phyloP scores from a whole-genome alignment of 371 early-diverging fungal species.

The Racocetra persica region DNA sequence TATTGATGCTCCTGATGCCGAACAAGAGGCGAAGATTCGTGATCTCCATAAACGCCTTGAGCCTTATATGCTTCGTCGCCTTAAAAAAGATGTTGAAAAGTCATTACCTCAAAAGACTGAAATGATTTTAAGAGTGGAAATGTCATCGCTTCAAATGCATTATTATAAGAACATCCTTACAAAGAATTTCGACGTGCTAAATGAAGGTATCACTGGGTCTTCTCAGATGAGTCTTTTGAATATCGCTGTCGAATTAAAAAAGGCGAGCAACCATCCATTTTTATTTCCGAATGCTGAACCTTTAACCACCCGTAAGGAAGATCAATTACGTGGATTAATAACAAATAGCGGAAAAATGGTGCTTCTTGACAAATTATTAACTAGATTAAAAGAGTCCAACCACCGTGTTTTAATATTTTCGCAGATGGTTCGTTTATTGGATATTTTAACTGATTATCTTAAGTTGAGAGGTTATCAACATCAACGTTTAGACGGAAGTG shows the following conservation, averaged over 20 bases:
- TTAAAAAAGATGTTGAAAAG: slow-evolving; percentile 98
- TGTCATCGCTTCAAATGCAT: slow-evolving; percentile 88
- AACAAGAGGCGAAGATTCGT: slow-evolving; percentile 84
- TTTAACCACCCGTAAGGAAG: slow-evolving; percentile 66
- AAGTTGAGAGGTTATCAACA: slow-evolving; percentile 83
- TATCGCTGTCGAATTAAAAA: slow-evolving; percentile 97
- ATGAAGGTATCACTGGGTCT: slow-evolving; percentile 79
- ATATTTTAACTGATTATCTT: slow-evolving; percentile 94
- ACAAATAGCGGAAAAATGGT: slow-evolving; percentile 95
- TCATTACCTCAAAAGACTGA: slow-evolving; percentile 95
- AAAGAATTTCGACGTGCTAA: slow-evolving; percentile 91
- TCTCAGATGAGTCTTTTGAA: slow-evolving; percentile 91
- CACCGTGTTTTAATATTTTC: slow-evolving; percentile 96
- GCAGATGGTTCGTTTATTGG: slow-evolving; percentile 95
- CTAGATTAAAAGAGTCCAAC: slow-evolving; percentile 84
- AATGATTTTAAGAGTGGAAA: slow-evolving; percentile 92
- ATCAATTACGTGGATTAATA: slow-evolving; percentile 81
- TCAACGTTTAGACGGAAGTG: slow-evolving; percentile 97
- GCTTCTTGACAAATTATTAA: slow-evolving; percentile 90
- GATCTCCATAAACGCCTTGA: slow-evolving; percentile 86
- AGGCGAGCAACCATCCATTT: slow-evolving; percentile 99
- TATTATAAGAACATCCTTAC: slow-evolving; percentile 94
- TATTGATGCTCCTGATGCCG: slow-evolving; percentile 61
- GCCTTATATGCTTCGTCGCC: slow-evolving; percentile 91
- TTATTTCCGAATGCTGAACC: slow-evolving; percentile 92